Base-by-base conservation (phyloP, 371 early-diverging fungal species). In the Apophysomyces elegans region DNA sequence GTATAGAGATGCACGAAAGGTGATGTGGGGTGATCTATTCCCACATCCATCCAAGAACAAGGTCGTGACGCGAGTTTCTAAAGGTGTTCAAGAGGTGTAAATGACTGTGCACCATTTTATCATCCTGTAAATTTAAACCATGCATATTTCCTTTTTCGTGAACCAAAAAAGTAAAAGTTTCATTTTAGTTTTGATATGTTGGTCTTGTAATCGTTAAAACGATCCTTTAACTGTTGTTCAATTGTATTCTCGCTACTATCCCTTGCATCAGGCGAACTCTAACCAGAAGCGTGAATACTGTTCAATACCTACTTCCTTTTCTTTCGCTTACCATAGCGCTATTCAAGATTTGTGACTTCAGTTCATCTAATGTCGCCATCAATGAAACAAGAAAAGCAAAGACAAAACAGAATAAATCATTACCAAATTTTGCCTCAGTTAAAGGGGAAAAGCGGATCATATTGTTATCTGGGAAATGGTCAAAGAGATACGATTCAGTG, bases 11-110 rank as follows among this genome's bases (percentile, higher is more conserved):
- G 92, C 92, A 1, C 80, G 92, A 45, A 93, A 94, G 75, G 79
- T 86, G 0, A 81, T 73, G 69, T 94, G 95, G 94, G 94, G 93
- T 50, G 95, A 94, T 65, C 64, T 91, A 37, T 91, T 92, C 67
- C 94, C 95, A 58, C 91, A 93, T 68, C 61, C 62, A n/a, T 81
- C 90, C 32, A 91, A 91, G 62, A 88, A 88, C 57, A 78, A 78
- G 58, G 59, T 72, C 1, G 71, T 79, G 0, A 76, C 78, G 12
- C 74, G 81, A 26, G 50, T 70, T 37, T 58, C 59, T 32, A 59
- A 68, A 54, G 69, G 65, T 56, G 47, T 58, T 4, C 37, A 26
- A 14, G 43, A 39, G 21, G 54, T 9, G 21, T 50, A 50, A 18
- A 50, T 13, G 6, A 45, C 16, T 45, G 13, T 13, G 13, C 16